These are phyloP conservation scores for Mallotus nudiflorus DNA, from an alignment of 345 rosid species.

Conservation along the genomic window DNA sequence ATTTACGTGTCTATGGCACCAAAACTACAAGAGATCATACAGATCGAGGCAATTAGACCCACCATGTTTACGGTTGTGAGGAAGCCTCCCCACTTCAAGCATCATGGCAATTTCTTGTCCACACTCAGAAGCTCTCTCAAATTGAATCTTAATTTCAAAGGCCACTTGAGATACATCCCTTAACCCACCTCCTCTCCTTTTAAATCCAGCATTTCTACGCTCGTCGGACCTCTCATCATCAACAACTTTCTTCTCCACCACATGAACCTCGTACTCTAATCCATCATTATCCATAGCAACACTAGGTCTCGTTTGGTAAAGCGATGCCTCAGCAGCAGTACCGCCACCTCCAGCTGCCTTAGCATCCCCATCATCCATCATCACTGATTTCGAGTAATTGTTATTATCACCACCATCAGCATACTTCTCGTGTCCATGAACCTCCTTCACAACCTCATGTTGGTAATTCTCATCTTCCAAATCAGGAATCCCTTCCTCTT, in stretches of 20 bases:
- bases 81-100: conserved; percentile 89
- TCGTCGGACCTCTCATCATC: conserved; percentile 50
- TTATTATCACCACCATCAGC: conserved; percentile 20
- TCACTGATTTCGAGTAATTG: conserved; percentile 36
- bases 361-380: conserved; percentile 28
- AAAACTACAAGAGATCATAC: conserved; percentile 1
- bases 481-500: conserved; percentile 96
- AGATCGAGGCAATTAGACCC: conserved; percentile 27
- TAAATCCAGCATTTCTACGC: conserved; percentile 28
- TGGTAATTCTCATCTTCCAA: conserved; percentile 76
- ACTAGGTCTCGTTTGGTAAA: conserved; percentile 47
- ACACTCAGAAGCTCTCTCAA: conserved; percentile 75
- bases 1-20: background rate
- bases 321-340: conserved; percentile 36
- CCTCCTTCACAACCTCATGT: conserved; percentile 72
- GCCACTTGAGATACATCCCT: conserved; percentile 58
- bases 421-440: conserved; percentile 48
- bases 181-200: conserved; percentile 38
- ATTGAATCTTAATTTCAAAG: conserved; percentile 63
- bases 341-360: conserved; percentile 24
- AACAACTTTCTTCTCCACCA: conserved; percentile 84
- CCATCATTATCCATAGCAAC: conserved; percentile 46
- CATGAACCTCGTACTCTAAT: conserved; percentile 68
- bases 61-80: conserved; percentile 79
- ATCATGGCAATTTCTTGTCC: conserved; percentile 78